Evolutionary conservation across 2,329 filamentous ascomycete genomes (phyloP), one percentile per base, ranked within the genome.

Genomic region (Teratosphaeria pseudoeucalypti): DNA sequence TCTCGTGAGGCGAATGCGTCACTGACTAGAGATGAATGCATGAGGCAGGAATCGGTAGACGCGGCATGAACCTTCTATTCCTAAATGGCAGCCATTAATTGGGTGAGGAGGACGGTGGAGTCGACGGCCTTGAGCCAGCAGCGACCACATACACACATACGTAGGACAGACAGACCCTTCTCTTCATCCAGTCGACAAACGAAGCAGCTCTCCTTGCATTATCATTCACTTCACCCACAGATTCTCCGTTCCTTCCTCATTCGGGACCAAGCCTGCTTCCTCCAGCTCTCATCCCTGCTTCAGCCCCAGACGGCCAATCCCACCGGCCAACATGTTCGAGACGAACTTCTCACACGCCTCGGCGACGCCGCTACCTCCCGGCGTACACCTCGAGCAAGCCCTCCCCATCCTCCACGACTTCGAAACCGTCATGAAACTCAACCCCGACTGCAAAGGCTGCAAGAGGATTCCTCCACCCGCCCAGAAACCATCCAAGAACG

Each of bases 381-480:
- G 64, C n/a, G 61, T 70, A 14, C 61, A 65, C 10, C 58, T 68
- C 58, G 62, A 67, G 3, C 58, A 54, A 9, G 69, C 65, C 26
- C 54, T 72, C 16, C 34, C 62, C 6, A 60, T 71, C 12, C 68
- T 73, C 14, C 71, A 72, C 60, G 69, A 73, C 56, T 70, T 72
- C 61, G 67, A 68, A 34, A 61, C 65, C 7, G 64, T 73, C 39
- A 66, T 72, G 47, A 64, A 65, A 16, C 61, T 71, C 19, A 69
- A 66, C 43, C 71, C 71, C 1, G 70, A 73, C 58, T 71, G 69
- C 47, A 63, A 65, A 56, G 67, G 66, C 11, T 70, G 64, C 61
- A 66, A 61, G 57, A 60, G 57, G 3, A 66, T 69, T 19, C 56
- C 64, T 16, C 61, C 68, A 5, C 65, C 65, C 1, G 23, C 29